phyloP scores from a whole-genome alignment of 2,329 filamentous ascomycete species.

The Colletotrichum sp. region DNA sequence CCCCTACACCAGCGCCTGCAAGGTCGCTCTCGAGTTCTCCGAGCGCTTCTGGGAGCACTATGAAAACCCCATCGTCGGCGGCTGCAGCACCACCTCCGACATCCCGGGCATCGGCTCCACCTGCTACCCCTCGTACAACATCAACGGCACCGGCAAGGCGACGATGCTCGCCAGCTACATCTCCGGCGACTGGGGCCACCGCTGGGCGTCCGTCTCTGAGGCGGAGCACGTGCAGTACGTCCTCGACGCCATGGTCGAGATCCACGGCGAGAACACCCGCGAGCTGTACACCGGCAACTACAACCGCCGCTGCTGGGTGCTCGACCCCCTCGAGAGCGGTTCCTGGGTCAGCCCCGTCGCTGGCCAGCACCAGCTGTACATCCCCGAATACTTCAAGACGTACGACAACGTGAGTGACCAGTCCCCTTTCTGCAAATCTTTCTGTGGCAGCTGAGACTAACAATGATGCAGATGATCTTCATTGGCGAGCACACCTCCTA shows the following conservation, averaged over 20 bases:
- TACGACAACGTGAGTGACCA: conserved; percentile 56
- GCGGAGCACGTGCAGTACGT: conserved; percentile 67
- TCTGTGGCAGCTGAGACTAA: not conserved
- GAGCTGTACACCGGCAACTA: conserved; percentile 71
- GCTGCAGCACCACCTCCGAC: conserved; percentile 61
- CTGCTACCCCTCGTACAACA: conserved; percentile 71
- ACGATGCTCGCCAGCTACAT: conserved; percentile 67
- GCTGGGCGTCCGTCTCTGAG: conserved; percentile 45
- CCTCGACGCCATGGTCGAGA: conserved; percentile 69
- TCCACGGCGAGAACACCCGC: conserved; percentile 65
- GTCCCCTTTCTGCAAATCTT: not conserved
- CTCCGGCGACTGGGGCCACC: conserved; percentile 42
- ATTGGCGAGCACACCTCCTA: conserved; percentile 73
- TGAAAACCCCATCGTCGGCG: conserved; percentile 63
- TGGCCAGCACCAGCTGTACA: conserved; percentile 72
- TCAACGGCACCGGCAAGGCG: conserved; percentile 68
- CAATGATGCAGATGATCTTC: conserved; percentile 60
- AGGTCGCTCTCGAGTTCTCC: conserved; percentile 71
- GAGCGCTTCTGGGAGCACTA: conserved; percentile 65
- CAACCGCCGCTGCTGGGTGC: conserved; percentile 69
- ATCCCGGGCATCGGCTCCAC: conserved; percentile 66
- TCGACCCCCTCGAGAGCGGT: conserved; percentile 65
- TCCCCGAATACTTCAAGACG: conserved; percentile 76
- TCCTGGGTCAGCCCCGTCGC: conserved; percentile 66
- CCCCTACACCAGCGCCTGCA: conserved; percentile 52